Conservation (phyloP, 345 rosid species). For the Citrus mangshanensis region DNA sequence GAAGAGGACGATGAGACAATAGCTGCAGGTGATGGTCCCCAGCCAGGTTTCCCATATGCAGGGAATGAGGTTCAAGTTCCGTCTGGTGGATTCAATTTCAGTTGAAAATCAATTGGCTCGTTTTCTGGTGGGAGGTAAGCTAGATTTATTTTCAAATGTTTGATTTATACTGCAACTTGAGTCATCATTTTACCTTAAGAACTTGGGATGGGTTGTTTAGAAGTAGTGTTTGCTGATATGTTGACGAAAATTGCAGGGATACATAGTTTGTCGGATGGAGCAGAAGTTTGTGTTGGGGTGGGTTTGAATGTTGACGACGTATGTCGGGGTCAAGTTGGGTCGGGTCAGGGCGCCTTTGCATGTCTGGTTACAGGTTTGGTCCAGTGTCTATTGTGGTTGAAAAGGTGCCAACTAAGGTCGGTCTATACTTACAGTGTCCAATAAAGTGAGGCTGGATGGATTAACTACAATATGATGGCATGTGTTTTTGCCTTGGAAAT, state of each 20-base stretch:
- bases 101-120: slow-evolving; percentile 29
- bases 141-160: background rate
- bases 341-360: slow-evolving; percentile 10
- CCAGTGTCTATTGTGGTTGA: slow-evolving; percentile 19
- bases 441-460: background rate
- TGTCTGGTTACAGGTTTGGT: slow-evolving; percentile 21
- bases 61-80: slow-evolving; percentile 55
- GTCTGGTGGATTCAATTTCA: slow-evolving; percentile 75
- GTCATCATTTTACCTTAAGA: background rate
- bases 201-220: background rate
- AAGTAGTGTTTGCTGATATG: background rate
- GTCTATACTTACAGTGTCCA: slow-evolving; percentile 14
- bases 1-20: slow-evolving; percentile 79
- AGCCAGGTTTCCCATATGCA: slow-evolving; percentile 63
- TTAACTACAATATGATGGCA: background rate
- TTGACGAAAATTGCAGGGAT: slow-evolving; percentile 8
- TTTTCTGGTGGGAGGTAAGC: background rate
- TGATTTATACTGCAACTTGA: background rate
- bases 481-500: background rate
- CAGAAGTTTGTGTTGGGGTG: slow-evolving; percentile 3
- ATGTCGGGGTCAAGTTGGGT: slow-evolving; percentile 13
- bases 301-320: slow-evolving; percentile 2
- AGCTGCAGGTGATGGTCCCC: slow-evolving; percentile 56
- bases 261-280: background rate
- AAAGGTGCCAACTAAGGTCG: slow-evolving; percentile 14